Percentiles rank a stretch among this genome's conserved stretches.
phyloP scores from a whole-genome alignment of 441 rosid genomes.

The Adansonia rubrostipa region DNA sequence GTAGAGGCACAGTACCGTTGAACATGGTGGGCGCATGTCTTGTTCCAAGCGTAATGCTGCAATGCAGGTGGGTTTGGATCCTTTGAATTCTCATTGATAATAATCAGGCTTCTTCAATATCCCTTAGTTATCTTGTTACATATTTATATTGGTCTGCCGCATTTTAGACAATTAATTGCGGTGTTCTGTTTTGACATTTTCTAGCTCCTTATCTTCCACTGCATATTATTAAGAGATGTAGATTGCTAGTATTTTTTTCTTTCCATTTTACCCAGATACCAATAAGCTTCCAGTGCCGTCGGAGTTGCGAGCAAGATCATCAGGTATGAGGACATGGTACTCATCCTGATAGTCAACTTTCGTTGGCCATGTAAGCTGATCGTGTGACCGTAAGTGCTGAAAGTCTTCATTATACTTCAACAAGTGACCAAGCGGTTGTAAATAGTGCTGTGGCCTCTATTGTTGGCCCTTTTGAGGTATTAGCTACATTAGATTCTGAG shows the following conservation, averaged over 20 bases:
- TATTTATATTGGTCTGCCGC: background rate
- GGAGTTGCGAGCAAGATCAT: slow-evolving; percentile 36
- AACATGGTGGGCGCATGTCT: slow-evolving; percentile 47
- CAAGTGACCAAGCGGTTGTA: slow-evolving; percentile 22
- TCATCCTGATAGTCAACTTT: slow-evolving; percentile 33
- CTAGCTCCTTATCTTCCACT: background rate
- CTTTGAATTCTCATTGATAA: slow-evolving; percentile 15
- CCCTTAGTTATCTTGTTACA: background rate
- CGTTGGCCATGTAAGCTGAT: slow-evolving; percentile 40
- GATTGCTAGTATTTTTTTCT: slow-evolving; percentile 2
- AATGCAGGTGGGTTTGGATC: slow-evolving; percentile 35
- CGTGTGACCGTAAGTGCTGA: slow-evolving; percentile 30
- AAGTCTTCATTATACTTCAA: slow-evolving; percentile 26
- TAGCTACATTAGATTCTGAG: slow-evolving; percentile 32
- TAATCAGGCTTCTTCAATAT: slow-evolving; percentile 4
- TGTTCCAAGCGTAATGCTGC: slow-evolving; percentile 46
- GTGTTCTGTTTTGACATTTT: background rate
- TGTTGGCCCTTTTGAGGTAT: slow-evolving; percentile 32
- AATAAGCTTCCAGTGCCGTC: slow-evolving; percentile 39
- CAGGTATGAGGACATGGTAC: slow-evolving; percentile 32
- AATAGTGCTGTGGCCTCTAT: slow-evolving; percentile 30
- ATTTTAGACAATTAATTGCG: background rate
- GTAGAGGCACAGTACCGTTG: slow-evolving; percentile 44
- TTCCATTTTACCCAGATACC: slow-evolving; percentile 35
- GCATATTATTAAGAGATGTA: background rate